Evolutionary conservation across 2,329 filamentous ascomycete species (phyloP).

Genomic region (Phoma sp.): DNA sequence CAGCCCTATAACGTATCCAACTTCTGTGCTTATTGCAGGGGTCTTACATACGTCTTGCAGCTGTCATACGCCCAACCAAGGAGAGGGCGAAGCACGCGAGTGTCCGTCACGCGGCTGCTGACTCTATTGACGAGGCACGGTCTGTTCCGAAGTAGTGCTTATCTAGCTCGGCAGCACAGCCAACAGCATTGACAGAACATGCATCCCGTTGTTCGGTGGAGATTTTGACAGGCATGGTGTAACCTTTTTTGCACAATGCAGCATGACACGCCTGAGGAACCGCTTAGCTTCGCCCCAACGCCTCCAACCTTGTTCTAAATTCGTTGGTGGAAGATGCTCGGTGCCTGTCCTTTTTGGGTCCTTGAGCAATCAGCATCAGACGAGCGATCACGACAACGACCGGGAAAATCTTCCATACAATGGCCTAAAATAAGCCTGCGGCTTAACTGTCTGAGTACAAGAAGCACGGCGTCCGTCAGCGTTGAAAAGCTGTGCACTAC

Average conservation of each 20-base stretch:
- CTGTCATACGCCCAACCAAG: neutral
- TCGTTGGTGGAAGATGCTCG: neutral
- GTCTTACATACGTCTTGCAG: constrained; percentile 3
- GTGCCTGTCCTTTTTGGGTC: neutral
- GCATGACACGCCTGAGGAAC: constrained; percentile 2
- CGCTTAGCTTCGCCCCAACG: neutral
- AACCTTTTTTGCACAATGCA: constrained; percentile 5
- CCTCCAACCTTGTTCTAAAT: neutral
- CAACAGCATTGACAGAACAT: neutral
- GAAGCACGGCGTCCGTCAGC: constrained; percentile 13
- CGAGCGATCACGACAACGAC: neutral
- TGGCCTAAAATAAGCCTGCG: neutral
- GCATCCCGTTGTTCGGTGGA: neutral
- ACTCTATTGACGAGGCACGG: constrained; percentile 2
- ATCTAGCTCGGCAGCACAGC: neutral
- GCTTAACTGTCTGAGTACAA: constrained; percentile 2
- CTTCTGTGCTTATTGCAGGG: neutral
- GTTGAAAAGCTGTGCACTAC: neutral
- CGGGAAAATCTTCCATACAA: neutral
- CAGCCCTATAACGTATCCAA: neutral
- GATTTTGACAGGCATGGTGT: constrained; percentile 1
- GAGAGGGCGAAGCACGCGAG: neutral
- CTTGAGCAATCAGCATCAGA: neutral
- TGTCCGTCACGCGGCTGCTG: constrained; percentile 6
- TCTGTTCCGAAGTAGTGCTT: constrained; percentile 11